Evolutionary conservation across 2,329 filamentous ascomycete species (phyloP).

Genomic region (Hawksworthiomyces lignivorus): DNA sequence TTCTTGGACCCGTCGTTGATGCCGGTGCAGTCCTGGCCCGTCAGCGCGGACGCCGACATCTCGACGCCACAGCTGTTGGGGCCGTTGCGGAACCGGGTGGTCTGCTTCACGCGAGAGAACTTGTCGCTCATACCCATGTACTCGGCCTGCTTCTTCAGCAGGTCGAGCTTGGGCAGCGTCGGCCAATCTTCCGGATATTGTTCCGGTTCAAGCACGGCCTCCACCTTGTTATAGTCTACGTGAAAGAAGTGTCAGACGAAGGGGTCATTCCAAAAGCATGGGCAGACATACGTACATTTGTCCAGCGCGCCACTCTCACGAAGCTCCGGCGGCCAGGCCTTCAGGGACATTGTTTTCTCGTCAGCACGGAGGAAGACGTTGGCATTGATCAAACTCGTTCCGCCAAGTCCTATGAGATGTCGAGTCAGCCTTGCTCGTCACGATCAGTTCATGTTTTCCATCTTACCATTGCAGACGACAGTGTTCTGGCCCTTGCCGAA

Average conservation of each 20-base stretch:
- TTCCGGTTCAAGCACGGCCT: constrained; percentile 49
- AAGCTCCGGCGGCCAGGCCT: constrained; percentile 53
- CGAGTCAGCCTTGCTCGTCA: no score
- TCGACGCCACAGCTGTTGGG: constrained; percentile 57
- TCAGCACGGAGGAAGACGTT: constrained; percentile 59
- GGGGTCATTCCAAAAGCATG: no score
- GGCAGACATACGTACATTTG: constrained; percentile 36
- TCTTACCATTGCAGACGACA: constrained; percentile 46
- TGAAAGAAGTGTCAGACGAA: neutral
- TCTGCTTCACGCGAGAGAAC: constrained; percentile 51
- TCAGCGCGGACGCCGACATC: constrained; percentile 52
- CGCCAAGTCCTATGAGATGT: constrained; percentile 45
- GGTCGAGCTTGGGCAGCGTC: constrained; percentile 46
- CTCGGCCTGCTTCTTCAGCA: constrained; percentile 50
- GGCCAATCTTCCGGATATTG: constrained; percentile 52
- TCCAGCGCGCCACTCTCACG: constrained; percentile 34
- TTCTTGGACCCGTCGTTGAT: constrained; percentile 63
- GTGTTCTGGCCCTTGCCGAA: constrained; percentile 58
- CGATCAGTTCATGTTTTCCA: no score
- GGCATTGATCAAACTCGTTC: constrained; percentile 58
- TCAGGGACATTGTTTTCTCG: constrained; percentile 41
- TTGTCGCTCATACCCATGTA: constrained; percentile 41
- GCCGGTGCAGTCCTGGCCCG: constrained; percentile 56
- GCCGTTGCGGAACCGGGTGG: constrained; percentile 54
- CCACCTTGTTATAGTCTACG: constrained; percentile 50